Evolutionary conservation across 2,329 filamentous ascomycete species (phyloP).

Genomic region (Venturia pyrina): DNA sequence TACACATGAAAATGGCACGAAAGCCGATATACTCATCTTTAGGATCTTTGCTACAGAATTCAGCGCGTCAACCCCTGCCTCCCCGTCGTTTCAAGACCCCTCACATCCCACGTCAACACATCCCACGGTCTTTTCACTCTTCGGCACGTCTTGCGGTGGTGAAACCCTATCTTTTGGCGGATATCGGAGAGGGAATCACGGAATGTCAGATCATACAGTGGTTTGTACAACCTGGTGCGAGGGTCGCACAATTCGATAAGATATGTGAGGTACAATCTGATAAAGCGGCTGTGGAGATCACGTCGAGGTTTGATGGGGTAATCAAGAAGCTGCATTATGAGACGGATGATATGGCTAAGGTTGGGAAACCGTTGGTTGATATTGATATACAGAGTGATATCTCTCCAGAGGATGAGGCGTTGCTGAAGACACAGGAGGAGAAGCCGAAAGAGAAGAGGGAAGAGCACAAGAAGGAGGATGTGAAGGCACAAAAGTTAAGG

Average conservation of each 20-base stretch:
- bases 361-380: conserved; percentile 82
- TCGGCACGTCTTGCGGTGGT: conserved; percentile 37
- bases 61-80: not conserved
- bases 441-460: conserved; percentile 2
- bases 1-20: not conserved
- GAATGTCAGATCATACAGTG: conserved; percentile 99
- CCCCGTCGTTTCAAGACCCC: conserved; percentile 16
- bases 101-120: conserved; percentile 22
- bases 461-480: not conserved
- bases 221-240: conserved; percentile 94
- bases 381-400: conserved; percentile 82
- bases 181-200: conserved; percentile 88
- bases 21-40: not conserved
- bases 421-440: conserved; percentile 18
- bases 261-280: conserved; percentile 98
- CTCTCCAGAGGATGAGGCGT: conserved; percentile 48
- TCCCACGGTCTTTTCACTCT: conserved; percentile 21
- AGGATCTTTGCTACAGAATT: not conserved
- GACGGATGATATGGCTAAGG: conserved; percentile 89
- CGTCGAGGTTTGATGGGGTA: conserved; percentile 86
- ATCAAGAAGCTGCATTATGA: conserved; percentile 97
- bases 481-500: not conserved
- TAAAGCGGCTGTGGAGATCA: conserved; percentile 79
- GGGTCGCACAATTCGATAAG: conserved; percentile 95
- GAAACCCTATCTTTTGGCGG: conserved; percentile 72